Base-by-base conservation (phyloP, 2,329 filamentous ascomycete genomes). In the Trichoderma brevicompactum region DNA sequence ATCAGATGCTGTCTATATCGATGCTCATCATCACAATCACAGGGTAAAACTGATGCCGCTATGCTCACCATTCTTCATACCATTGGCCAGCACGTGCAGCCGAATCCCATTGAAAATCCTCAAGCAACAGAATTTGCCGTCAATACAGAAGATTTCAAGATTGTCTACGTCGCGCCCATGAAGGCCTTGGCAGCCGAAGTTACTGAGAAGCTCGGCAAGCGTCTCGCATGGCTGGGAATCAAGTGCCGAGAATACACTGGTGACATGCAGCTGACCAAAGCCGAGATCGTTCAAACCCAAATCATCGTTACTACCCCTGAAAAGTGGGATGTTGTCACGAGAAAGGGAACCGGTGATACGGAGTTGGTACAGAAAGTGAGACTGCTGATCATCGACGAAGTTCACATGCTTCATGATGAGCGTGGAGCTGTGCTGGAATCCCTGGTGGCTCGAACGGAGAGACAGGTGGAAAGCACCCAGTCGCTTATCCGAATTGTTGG, bases 391-490 rank as follows among this genome's bases (percentile, higher is more conserved):
- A 98, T 99, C 68, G 95, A 99, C 77, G 95, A 99, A 79, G 95
- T 99, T 1, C 95, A 99, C 75, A 99, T 99, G 96, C 89, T 99
- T 72, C 96, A 99, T 73, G 95, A 99, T 75, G 95, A 98, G 77
- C 89, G 95, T 75, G 95, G 95, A 73, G 93, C 96, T 12, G 96
- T 99, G 0, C 85, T 99, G 34, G 95, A 99, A 75, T 97, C 94
- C 6, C 83, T 99, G 23, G 96, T 99, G 15, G 95, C 95, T 10
- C 87, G 95, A 72, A 99, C 96, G 0, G 90, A 98, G 79, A 85
- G 95, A 68, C 95, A 99, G 74, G 96, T 99, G 0, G 96, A 99
- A 79, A 97, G 94, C 76, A 99, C 95, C 0, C 95, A 99, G 76
- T 97, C 93, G 1, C 83, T 99, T 54, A 99, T 99, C 73, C 92